Base-by-base conservation (phyloP, 345 rosid genomes). In the Trapa incisa region DNA sequence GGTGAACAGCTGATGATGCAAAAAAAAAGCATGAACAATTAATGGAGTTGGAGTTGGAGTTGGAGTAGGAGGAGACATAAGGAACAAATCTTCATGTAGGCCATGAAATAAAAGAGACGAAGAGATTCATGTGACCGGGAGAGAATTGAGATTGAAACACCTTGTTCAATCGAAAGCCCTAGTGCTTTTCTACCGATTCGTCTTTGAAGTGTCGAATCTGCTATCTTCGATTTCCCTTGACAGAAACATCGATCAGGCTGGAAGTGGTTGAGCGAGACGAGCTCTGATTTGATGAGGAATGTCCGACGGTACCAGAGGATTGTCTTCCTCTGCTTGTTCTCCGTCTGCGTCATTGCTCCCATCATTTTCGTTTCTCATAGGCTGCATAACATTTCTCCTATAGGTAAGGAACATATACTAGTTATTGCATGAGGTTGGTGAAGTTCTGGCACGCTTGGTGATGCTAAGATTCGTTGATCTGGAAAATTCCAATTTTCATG, bases 261-360 rank as follows among this genome's bases (percentile, higher is more conserved):
- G 67, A 43, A 14, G 22, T 10, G 14, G 45, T 41, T 58, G 52
- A 42, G 47, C 29, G 47, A 36, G 10, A 41, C 37, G 37, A 22
- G 67, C 13, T 60, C 17, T 52, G 74, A 35, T 65, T 85, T 72
- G 85, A 94, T 87, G 97, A 88, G 79, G 85, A 84, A 81, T 80
- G 22, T 70, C 45, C 88, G 73, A 76, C 88, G 79, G 73, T 78
- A 86, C 86, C 89, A 82, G 95, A 88, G 96, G 97, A 83, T 82
- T 61, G 7, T 86, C 71, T 73, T 88, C 96, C 91, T 94, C 86
- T 79, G 83, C 1, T 38, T 88, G 78, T 91, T 94, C 65, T 79
- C 80, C 66, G 73, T 84, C 54, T 82, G 92, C 73, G 91, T 91
- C 6, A 50, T 89, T 68, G 83, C 96, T 75, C 99, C 99, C 5